phyloP scores from a whole-genome alignment of 345 rosid genomes.

The Eucalyptus sp. region DNA sequence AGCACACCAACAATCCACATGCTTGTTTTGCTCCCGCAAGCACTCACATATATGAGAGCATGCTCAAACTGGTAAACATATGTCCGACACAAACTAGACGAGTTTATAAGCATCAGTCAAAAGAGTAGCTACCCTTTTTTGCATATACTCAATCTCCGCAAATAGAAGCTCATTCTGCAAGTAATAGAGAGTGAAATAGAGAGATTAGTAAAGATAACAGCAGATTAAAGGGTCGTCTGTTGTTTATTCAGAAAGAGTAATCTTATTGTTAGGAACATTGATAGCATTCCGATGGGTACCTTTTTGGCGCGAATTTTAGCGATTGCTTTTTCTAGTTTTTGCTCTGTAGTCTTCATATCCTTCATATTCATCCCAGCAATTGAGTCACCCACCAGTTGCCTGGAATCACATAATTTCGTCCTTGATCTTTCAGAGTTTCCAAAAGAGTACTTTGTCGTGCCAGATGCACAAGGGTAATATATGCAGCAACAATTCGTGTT shows the following conservation, averaged over 20 bases:
- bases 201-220: neutral
- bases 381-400: slow-evolving; percentile 82
- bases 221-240: neutral
- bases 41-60: neutral
- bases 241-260: neutral
- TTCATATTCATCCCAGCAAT: slow-evolving; percentile 32
- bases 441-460: neutral
- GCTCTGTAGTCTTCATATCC: slow-evolving; percentile 65
- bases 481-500: neutral
- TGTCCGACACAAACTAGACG: neutral
- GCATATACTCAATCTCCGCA: slow-evolving; percentile 92
- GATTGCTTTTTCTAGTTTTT: slow-evolving; percentile 64
- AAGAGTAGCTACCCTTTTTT: slow-evolving; percentile 53
- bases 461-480: neutral
- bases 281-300: slow-evolving; percentile 15
- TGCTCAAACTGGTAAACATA: neutral
- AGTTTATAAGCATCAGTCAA: neutral
- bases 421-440: neutral
- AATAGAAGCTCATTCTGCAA: slow-evolving; percentile 75
- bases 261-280: neutral
- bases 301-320: slow-evolving; percentile 82
- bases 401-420: slow-evolving; percentile 1
- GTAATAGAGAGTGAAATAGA: neutral
- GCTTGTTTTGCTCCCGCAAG: neutral
- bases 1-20: neutral